A percentile compares a stretch with the other conserved stretches of the same genome.
These are phyloP conservation scores for Puccinia hordei DNA, from an alignment of 1,284 basidiomycete genomes.

Conservation along the genomic window DNA sequence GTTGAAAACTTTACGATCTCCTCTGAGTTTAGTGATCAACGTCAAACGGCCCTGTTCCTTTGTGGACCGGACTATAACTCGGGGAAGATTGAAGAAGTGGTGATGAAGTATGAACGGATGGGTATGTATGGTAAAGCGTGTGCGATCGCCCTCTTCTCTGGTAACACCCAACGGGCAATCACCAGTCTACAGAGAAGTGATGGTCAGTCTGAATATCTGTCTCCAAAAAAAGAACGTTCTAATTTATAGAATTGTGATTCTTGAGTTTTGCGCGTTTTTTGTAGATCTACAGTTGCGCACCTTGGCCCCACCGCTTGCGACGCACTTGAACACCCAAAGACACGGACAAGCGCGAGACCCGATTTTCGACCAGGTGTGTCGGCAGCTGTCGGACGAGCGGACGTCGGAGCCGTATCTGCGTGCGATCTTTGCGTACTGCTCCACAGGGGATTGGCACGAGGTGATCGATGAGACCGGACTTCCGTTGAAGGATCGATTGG, in stretches of 20 bases:
- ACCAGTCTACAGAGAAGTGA: slow-evolving; percentile 77
- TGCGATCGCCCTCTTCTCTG: slow-evolving; percentile 71
- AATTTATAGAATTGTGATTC: background rate
- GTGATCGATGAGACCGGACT: slow-evolving; percentile 79
- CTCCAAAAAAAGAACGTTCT: background rate
- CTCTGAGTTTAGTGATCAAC: slow-evolving; percentile 41
- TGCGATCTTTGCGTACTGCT: slow-evolving; percentile 75
- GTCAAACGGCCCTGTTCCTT: slow-evolving; percentile 32
- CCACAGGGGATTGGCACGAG: slow-evolving; percentile 77
- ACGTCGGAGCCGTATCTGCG: slow-evolving; percentile 80
- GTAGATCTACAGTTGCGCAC: slow-evolving; percentile 55
- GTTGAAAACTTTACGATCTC: slow-evolving; percentile 45
- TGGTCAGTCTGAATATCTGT: slow-evolving; percentile 64
- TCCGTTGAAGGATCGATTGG: slow-evolving; percentile 78
- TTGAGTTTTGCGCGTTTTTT: background rate
- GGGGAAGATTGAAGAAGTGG: slow-evolving; percentile 30
- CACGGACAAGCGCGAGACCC: slow-evolving; percentile 46
- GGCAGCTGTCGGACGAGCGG: slow-evolving; percentile 56
- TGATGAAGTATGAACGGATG: slow-evolving; percentile 40
- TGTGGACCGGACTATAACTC: slow-evolving; percentile 48
- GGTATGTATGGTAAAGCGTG: slow-evolving; percentile 48
- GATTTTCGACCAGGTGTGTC: slow-evolving; percentile 56
- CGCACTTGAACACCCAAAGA: slow-evolving; percentile 54
- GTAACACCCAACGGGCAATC: slow-evolving; percentile 72
- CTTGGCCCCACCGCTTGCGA: slow-evolving; percentile 56